Conservation (phyloP, 164 flowering plant species). For the Vitis cinerea region DNA sequence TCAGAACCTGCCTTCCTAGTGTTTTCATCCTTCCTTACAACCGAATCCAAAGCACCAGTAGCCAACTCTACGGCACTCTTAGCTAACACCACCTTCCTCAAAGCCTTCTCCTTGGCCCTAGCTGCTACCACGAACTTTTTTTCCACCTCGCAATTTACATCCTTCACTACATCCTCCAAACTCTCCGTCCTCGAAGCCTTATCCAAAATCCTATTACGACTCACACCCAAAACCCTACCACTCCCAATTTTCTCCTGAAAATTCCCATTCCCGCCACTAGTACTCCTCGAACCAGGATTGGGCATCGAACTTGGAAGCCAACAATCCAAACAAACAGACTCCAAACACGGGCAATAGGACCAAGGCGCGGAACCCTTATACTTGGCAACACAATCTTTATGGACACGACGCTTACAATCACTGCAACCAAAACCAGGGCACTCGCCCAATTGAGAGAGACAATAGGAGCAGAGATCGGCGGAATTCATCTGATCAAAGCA, state of each 20-base stretch:
- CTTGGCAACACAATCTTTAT: constrained; percentile 34
- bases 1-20: background rate
- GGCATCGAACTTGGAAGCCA: constrained; percentile 55
- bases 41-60: constrained; percentile 21
- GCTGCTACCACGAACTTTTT: constrained; percentile 29
- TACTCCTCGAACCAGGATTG: constrained; percentile 14
- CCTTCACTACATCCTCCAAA: constrained; percentile 36
- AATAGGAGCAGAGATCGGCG: constrained; percentile 55
- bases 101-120: constrained; percentile 35
- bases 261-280: background rate
- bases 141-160: constrained; percentile 30
- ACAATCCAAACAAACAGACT: constrained; percentile 64
- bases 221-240: constrained; percentile 6
- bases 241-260: background rate
- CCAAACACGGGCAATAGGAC: constrained; percentile 20
- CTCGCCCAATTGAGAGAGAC: constrained; percentile 31
- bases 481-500: constrained; percentile 45
- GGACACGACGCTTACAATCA: constrained; percentile 42
- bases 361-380: constrained; percentile 25
- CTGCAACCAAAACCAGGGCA: constrained; percentile 24
- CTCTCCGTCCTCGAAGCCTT: background rate
- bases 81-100: constrained; percentile 34
- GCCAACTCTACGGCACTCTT: constrained; percentile 37
- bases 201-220: background rate
- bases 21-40: constrained; percentile 14